phyloP scores from a whole-genome alignment of 2,329 filamentous ascomycete genomes.

The Ceratocystis alfenasii region DNA sequence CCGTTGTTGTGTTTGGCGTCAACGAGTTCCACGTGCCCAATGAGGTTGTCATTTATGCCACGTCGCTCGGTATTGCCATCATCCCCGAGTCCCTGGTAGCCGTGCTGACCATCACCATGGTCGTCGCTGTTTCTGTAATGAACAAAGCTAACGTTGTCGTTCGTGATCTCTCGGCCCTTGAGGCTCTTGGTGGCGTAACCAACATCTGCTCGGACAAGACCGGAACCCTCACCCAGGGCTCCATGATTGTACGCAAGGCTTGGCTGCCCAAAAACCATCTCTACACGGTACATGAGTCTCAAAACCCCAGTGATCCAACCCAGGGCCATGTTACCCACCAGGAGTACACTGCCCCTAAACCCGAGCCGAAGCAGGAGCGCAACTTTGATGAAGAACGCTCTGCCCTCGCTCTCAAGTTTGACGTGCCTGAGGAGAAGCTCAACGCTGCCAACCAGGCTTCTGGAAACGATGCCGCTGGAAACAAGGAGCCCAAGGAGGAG shows the following conservation, averaged over 20 bases:
- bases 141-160: constrained; percentile 53
- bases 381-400: constrained; percentile 51
- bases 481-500: constrained; percentile 30
- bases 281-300: constrained; percentile 50
- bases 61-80: constrained; percentile 48
- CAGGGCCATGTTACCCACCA: constrained; percentile 41
- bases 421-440: constrained; percentile 47
- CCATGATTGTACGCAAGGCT: constrained; percentile 57
- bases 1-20: constrained; percentile 46
- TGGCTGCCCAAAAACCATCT: constrained; percentile 49
- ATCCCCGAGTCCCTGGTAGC: constrained; percentile 55
- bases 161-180: constrained; percentile 53
- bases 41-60: constrained; percentile 47
- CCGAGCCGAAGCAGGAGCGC: constrained; percentile 30
- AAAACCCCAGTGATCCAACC: constrained; percentile 50
- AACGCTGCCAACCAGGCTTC: constrained; percentile 25
- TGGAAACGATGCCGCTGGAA: constrained; percentile 19
- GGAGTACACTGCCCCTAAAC: constrained; percentile 27
- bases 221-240: constrained; percentile 55
- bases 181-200: constrained; percentile 58
- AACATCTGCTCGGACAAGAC: constrained; percentile 66
- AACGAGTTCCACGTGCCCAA: constrained; percentile 41
- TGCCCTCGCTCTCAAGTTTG: constrained; percentile 48
- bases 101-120: constrained; percentile 59
- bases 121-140: constrained; percentile 53